Evolutionary conservation across 2,329 filamentous ascomycete species (phyloP).

Genomic region (Neofusicoccum sp.): DNA sequence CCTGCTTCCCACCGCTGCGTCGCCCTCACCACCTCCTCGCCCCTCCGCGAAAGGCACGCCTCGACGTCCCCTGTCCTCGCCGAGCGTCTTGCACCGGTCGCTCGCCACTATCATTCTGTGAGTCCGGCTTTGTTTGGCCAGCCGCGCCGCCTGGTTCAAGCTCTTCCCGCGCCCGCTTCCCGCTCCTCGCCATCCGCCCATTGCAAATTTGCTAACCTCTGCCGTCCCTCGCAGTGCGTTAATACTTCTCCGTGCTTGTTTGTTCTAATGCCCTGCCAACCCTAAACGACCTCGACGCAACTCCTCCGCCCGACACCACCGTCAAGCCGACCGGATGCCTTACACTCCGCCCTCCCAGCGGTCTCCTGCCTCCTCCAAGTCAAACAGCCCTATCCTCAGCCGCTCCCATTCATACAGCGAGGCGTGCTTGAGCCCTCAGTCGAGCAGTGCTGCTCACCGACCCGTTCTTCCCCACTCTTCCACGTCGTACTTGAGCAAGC

Average conservation of each 20-base stretch:
- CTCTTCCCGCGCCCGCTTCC: not conserved
- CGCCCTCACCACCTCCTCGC: not conserved
- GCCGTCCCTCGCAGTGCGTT: slow-evolving; percentile 22
- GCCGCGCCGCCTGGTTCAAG: not conserved
- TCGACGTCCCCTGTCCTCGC: not conserved
- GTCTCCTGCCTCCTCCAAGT: slow-evolving; percentile 61
- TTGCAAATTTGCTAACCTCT: slow-evolving; percentile 4
- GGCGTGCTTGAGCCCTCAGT: slow-evolving; percentile 33
- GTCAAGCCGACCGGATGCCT: slow-evolving; percentile 67
- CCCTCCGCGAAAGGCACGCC: not conserved
- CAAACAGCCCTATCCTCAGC: slow-evolving; percentile 53
- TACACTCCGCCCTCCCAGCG: slow-evolving; percentile 78
- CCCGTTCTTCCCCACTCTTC: slow-evolving; percentile 58
- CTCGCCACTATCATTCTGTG: slow-evolving; percentile 20
- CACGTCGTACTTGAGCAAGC: slow-evolving; percentile 64
- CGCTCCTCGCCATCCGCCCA: not conserved
- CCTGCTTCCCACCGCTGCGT: not conserved
- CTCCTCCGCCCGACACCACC: slow-evolving; percentile 32
- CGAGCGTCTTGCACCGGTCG: slow-evolving; percentile 1
- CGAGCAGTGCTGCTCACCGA: slow-evolving; percentile 39
- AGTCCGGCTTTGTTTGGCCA: not conserved
- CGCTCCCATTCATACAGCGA: slow-evolving; percentile 54
- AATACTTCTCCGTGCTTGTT: slow-evolving; percentile 30
- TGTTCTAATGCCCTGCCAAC: slow-evolving; percentile 48
- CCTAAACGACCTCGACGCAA: slow-evolving; percentile 39